Base-by-base conservation (phyloP, 352 stramenopile genomes). In the Phytopythium chamaehyphon region DNA sequence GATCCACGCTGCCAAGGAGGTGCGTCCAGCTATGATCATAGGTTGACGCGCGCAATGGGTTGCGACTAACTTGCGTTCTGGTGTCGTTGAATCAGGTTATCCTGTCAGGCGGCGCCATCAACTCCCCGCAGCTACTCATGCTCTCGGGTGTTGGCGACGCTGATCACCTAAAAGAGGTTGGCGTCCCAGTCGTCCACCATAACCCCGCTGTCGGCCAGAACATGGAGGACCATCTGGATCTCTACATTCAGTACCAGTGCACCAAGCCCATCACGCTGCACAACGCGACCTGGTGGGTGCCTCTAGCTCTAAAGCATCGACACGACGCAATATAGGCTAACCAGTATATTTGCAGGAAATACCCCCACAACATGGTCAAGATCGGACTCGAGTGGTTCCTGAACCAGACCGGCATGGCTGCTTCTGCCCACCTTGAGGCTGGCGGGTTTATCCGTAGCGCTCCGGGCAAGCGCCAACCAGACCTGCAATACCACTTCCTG, bases 401-500 rank as follows among this genome's bases (percentile, higher is more conserved):
- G 10, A 54, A 61, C 23, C 69, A 76, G 26, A 88, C 76, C 6
- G 86, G 86, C 12, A 73, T 86, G 67, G 86, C 76, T 10, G 79
- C 84, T 14, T 90, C 81, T 1, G 76, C 85, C 0, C 86, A 95
- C 49, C 64, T 96, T 26, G 86, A 96, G 51, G 84, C 86, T 4
- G 86, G 86, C 6, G 86, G 84, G 3, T 96, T 96, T 57, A 93
- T 95, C 53, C 83, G 85, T 39, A 86, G 78, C 55, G 70, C 73
- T 4, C 64, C 79, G 6, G 85, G 84, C 24, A 85, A 95, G 66
- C 69, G 71, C 28, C 77, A 93, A n/a, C 87, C 87, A 12, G 87
- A 96, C 53, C 35, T 96, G 21, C 87, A 96, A 59, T 95, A 93
- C 48, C 87, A 96, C 42, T 96, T 96, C 57, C 61, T 96, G n/a